Conservation (phyloP, 345 rosid genomes). For the Lepidium aucheri region DNA sequence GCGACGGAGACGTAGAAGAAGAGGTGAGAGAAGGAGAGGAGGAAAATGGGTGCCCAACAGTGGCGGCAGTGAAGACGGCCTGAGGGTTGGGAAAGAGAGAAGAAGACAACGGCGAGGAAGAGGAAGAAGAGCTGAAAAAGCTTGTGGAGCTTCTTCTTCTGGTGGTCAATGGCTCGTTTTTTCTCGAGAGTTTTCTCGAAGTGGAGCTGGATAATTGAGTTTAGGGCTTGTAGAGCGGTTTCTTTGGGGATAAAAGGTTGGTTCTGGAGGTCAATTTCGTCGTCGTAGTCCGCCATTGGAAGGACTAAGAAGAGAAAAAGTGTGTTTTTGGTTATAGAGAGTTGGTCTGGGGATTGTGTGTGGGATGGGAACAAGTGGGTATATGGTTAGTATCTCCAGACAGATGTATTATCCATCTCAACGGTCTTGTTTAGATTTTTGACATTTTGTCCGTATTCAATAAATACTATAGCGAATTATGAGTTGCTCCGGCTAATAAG, state of each 20-base stretch:
- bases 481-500: not conserved
- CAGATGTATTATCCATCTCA: constrained; percentile 12
- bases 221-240: constrained; percentile 80
- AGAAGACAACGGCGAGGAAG: constrained; percentile 63
- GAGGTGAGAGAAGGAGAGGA: constrained; percentile 81
- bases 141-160: constrained; percentile 91
- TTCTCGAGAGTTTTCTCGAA: constrained; percentile 96
- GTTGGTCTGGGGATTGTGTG: not conserved
- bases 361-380: constrained; percentile 12
- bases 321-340: not conserved
- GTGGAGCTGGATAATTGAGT: constrained; percentile 94
- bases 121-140: constrained; percentile 86
- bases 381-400: constrained; percentile 27
- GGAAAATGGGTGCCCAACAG: constrained; percentile 73
- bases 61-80: constrained; percentile 82
- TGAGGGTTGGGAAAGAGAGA: constrained; percentile 45
- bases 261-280: constrained; percentile 34
- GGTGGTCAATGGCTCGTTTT: constrained; percentile 87
- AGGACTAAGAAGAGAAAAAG: not conserved
- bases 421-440: constrained; percentile 15
- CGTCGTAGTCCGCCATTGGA: constrained; percentile 72
- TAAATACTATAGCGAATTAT: not conserved
- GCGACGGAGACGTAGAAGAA: constrained; percentile 91
- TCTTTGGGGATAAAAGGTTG: constrained; percentile 64
- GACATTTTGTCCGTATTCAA: constrained; percentile 1